Conservation (phyloP, 169 alveolate genomes). For the Cryptosporidium bovis region DNA sequence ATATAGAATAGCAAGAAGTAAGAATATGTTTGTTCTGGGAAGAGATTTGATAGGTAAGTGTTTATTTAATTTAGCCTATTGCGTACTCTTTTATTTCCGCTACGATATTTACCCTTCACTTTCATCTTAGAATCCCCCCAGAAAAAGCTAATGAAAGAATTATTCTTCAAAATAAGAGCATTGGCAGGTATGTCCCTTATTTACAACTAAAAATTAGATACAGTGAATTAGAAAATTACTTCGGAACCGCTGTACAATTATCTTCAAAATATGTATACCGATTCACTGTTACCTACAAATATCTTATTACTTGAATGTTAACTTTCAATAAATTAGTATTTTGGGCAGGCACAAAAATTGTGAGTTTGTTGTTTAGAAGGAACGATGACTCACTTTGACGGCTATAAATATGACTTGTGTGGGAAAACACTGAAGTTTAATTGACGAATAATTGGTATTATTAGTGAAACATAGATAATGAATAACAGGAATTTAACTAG, state of each 20-base stretch:
- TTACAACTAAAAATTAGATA: neutral
- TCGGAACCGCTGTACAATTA: too few species aligned
- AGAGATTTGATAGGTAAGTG: constrained; percentile 41
- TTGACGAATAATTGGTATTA: too few species aligned
- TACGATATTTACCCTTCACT: too few species aligned
- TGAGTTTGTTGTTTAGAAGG: neutral
- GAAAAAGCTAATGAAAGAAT: constrained; percentile 18
- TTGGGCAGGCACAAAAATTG: constrained; percentile 62
- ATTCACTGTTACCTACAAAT: too few species aligned
- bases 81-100: neutral
- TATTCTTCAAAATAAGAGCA: constrained; percentile 33
- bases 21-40: constrained; percentile 17
- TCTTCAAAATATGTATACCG: neutral
- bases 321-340: neutral
- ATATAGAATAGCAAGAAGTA: neutral
- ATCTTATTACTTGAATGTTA: neutral
- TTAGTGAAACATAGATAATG: too few species aligned
- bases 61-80: neutral
- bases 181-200: constrained; percentile 33
- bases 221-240: too few species aligned
- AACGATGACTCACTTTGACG: too few species aligned
- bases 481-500: too few species aligned
- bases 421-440: too few species aligned
- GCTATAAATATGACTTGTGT: too few species aligned
- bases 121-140: constrained; percentile 29